Evolutionary conservation across 805 yeast genomes (phyloP).

Genomic region (Candida broadrunensis): DNA sequence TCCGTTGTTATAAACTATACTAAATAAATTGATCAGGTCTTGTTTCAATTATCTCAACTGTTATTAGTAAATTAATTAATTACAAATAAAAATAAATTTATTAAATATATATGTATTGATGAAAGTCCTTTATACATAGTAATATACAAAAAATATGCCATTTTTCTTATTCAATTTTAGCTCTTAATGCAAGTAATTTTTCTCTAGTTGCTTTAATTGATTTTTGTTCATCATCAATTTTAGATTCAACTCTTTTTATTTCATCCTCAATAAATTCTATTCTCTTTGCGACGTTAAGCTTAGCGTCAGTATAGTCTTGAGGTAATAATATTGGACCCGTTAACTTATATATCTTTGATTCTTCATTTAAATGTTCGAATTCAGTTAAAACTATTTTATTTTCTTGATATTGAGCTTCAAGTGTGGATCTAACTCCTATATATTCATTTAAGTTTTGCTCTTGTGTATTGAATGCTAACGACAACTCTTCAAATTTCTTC

Average conservation of each 20-base stretch:
- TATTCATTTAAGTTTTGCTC: conserved; percentile 51
- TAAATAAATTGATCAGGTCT: too few relatives aligned
- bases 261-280: conserved; percentile 82
- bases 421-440: conserved; percentile 71
- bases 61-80: too few relatives aligned
- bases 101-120: not conserved
- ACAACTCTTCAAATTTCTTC: conserved; percentile 40
- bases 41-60: too few relatives aligned
- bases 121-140: not conserved
- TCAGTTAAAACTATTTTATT: conserved; percentile 86
- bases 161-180: too few relatives aligned
- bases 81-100: too few relatives aligned
- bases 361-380: conserved; percentile 60
- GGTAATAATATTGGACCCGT: conserved; percentile 93
- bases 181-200: conserved; percentile 47
- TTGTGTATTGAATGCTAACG: conserved; percentile 42
- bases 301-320: conserved; percentile 82
- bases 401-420: conserved; percentile 94
- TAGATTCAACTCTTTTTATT: conserved; percentile 69
- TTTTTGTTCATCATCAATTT: conserved; percentile 46
- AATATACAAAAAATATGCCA: too few relatives aligned
- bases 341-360: conserved; percentile 78
- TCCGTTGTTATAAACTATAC: too few relatives aligned
- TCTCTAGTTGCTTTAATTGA: conserved; percentile 59
- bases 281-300: conserved; percentile 80